A percentile compares a stretch with the other conserved stretches of the same genome.
These are phyloP conservation scores for Lupinus albus DNA, from an alignment of 306 rosid species.

Conservation along the genomic window DNA sequence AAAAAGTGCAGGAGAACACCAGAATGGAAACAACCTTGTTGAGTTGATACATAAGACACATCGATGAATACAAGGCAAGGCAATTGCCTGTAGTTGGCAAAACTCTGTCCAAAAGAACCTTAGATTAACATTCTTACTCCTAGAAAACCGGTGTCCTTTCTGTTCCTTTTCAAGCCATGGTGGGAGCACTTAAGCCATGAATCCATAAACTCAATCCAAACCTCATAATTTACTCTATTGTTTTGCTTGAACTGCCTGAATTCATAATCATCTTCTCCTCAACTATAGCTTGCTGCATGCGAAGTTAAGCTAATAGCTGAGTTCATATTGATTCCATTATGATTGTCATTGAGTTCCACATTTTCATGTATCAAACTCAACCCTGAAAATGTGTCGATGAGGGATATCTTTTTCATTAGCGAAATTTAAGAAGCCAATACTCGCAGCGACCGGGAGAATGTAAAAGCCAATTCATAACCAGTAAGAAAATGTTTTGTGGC, in stretches of 20 bases:
- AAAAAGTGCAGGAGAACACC: no score
- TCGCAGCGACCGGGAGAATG: conserved; percentile 49
- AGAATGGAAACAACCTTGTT: no score
- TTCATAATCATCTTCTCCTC: conserved; percentile 40
- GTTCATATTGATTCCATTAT: conserved; percentile 58
- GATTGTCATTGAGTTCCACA: conserved; percentile 50
- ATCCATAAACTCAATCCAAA: conserved; percentile 57
- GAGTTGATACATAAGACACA: no score
- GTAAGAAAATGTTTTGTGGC: conserved; percentile 35
- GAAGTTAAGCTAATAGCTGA: conserved; percentile 48
- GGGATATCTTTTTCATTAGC: conserved; percentile 44
- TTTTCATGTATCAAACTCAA: conserved; percentile 59
- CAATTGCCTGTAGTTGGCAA: conserved; percentile 47
- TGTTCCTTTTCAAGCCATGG: conserved; percentile 52
- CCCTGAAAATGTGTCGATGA: conserved; percentile 44
- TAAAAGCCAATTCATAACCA: conserved; percentile 57
- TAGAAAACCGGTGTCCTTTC: conserved; percentile 49
- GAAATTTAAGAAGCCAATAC: conserved; percentile 52
- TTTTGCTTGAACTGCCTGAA: conserved; percentile 46
- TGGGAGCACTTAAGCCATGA: conserved; percentile 48
- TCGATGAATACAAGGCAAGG: no score
- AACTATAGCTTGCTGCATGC: conserved; percentile 52
- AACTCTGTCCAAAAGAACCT: conserved; percentile 58
- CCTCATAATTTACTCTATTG: conserved; percentile 58
- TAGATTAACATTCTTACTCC: conserved; percentile 47